Evolutionary conservation across 2,329 filamentous ascomycete species (phyloP).

Genomic region (Aaosphaeria arxii): DNA sequence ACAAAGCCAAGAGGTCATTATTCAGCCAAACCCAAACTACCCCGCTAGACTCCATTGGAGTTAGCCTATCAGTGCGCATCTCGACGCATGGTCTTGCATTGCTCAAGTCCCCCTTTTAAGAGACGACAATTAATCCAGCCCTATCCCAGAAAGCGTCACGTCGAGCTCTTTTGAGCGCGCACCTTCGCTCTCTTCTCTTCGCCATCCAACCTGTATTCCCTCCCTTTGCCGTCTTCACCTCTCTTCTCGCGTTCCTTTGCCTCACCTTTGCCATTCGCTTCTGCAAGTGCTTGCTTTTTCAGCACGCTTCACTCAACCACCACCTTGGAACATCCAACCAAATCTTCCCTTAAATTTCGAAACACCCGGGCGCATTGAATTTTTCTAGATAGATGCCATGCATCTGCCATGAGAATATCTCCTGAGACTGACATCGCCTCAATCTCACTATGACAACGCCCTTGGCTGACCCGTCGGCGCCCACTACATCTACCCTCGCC

Average conservation of each 20-base stretch:
- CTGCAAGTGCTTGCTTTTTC: slow-evolving; percentile 3
- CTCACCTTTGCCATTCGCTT: slow-evolving; percentile 1
- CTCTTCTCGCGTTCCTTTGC: slow-evolving; percentile 8
- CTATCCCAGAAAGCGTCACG: slow-evolving; percentile 4
- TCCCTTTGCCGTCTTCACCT: slow-evolving; percentile 1
- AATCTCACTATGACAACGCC: slow-evolving; percentile 31
- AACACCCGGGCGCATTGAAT: slow-evolving; percentile 8
- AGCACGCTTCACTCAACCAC: slow-evolving; percentile 19
- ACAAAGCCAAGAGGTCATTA: not conserved
- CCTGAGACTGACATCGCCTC: slow-evolving; percentile 23
- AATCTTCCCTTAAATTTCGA: slow-evolving; percentile 9
- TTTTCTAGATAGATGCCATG: slow-evolving; percentile 29
- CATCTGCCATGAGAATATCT: slow-evolving; percentile 16
- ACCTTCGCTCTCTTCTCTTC: not conserved
- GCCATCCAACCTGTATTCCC: not conserved
- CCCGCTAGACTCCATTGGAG: no score
- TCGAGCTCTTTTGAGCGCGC: not conserved
- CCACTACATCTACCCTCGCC: slow-evolving; percentile 9
- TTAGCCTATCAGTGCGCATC: no score
- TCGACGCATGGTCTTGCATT: not conserved
- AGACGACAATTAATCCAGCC: slow-evolving; percentile 8
- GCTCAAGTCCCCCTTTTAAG: slow-evolving; percentile 13
- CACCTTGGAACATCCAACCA: slow-evolving; percentile 1
- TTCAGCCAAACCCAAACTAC: no score
- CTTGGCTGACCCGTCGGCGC: slow-evolving; percentile 6